Percentiles rank a stretch among this genome's conserved stretches.
phyloP scores from a whole-genome alignment of 345 rosid genomes.

The Angophora floribunda region DNA sequence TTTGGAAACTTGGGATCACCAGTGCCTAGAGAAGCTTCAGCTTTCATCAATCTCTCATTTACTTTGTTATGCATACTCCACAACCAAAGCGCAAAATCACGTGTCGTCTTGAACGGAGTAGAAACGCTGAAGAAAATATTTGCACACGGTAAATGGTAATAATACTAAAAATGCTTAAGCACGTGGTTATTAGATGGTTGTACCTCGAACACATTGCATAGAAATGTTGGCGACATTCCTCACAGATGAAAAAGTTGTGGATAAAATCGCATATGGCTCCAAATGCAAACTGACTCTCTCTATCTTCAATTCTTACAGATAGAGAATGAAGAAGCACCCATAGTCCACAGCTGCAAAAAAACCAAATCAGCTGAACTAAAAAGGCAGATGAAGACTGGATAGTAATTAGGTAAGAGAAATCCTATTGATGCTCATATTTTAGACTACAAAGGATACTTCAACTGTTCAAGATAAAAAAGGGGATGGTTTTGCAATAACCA shows the following conservation, averaged over 20 bases:
- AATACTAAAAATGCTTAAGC: not conserved
- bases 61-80: conserved; percentile 92
- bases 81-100: conserved; percentile 79
- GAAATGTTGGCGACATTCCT: conserved; percentile 95
- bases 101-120: conserved; percentile 58
- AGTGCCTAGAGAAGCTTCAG: conserved; percentile 68
- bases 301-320: conserved; percentile 78
- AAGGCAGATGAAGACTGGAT: not conserved
- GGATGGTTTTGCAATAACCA: not conserved
- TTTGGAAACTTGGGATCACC: conserved; percentile 91
- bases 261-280: conserved; percentile 73
- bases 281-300: conserved; percentile 85
- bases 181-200: not conserved
- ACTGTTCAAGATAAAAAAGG: not conserved
- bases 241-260: conserved; percentile 82
- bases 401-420: not conserved
- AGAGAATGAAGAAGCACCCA: conserved; percentile 97
- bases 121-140: conserved; percentile 38
- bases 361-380: not conserved
- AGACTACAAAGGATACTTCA: not conserved
- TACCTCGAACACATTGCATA: conserved; percentile 88
- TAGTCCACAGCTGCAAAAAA: conserved; percentile 74
- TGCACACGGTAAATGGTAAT: not conserved
- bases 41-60: conserved; percentile 68
- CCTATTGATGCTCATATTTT: not conserved